Evolutionary conservation across 2,329 filamentous ascomycete genomes (phyloP).

Genomic region (Trichoderma breve): DNA sequence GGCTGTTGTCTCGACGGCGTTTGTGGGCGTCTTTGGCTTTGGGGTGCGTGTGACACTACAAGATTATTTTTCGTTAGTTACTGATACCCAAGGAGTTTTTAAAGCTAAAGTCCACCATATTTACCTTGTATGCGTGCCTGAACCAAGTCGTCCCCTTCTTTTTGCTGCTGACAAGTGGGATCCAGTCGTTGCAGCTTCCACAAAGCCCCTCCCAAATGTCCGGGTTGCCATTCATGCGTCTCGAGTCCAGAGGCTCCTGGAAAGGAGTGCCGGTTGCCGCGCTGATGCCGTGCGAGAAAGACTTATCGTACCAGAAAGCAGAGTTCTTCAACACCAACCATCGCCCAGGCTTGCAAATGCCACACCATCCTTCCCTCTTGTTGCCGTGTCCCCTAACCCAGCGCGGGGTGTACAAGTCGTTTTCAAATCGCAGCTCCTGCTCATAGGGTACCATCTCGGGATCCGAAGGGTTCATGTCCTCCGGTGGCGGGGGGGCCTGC

Average conservation of each 20-base stretch:
- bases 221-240: constrained; percentile 75
- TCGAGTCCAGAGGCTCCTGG: constrained; percentile 70
- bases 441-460: constrained; percentile 74
- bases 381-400: constrained; percentile 86
- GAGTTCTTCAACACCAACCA: constrained; percentile 90
- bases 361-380: constrained; percentile 87
- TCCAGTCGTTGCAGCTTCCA: constrained; percentile 76
- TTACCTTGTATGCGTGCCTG: constrained; percentile 81
- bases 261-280: constrained; percentile 77
- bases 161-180: constrained; percentile 78
- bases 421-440: constrained; percentile 74
- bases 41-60: constrained; percentile 66
- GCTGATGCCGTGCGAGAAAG: constrained; percentile 83
- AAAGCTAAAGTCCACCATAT: constrained; percentile 18
- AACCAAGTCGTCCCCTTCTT: constrained; percentile 95
- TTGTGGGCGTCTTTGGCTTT: constrained; percentile 72
- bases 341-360: constrained; percentile 79
- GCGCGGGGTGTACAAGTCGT: constrained; percentile 77
- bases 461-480: constrained; percentile 78
- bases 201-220: constrained; percentile 81
- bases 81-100: background rate
- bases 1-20: constrained; percentile 61
- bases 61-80: constrained; percentile 25
- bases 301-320: constrained; percentile 92
- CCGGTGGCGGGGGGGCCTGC: constrained; percentile 69